A percentile compares a stretch with the other conserved stretches of the same genome.
phyloP scores from a whole-genome alignment of 306 rosid genomes.

The Gleditsia sinensis region DNA sequence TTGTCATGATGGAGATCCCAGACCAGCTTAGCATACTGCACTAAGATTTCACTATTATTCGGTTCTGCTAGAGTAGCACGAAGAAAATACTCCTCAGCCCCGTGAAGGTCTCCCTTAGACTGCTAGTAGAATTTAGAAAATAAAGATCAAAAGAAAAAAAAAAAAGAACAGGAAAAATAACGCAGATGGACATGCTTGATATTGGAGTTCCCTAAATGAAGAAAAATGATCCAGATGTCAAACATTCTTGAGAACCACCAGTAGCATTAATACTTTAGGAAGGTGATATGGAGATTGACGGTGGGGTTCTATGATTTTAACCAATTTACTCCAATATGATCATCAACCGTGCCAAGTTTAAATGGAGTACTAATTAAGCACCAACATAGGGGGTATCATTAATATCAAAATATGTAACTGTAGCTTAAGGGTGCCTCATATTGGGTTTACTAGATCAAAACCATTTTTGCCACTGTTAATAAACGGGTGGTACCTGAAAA shows the following conservation, averaged over 20 bases:
- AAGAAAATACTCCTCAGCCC: conserved; percentile 75
- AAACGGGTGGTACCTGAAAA: neutral
- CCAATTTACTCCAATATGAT: too few relatives aligned
- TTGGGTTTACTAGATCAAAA: neutral
- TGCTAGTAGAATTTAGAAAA: conserved; percentile 40
- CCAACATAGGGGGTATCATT: neutral
- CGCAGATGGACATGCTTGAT: too few relatives aligned
- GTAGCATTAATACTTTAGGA: too few relatives aligned
- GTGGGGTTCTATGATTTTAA: too few relatives aligned
- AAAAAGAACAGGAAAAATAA: neutral
- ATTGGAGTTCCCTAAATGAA: too few relatives aligned
- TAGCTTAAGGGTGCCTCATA: neutral
- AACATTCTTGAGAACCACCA: too few relatives aligned
- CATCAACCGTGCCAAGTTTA: neutral
- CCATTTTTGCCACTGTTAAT: neutral
- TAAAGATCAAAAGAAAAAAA: conserved; percentile 16
- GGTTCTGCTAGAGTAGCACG: conserved; percentile 74
- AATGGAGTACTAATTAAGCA: neutral
- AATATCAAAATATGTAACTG: neutral
- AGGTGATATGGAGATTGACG: too few relatives aligned
- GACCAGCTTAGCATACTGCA: conserved; percentile 67
- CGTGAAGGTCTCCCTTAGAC: conserved; percentile 74
- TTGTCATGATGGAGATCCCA: conserved; percentile 79
- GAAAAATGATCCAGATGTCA: neutral
- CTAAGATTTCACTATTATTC: conserved; percentile 63